These are phyloP conservation scores for Butyriboletus loyo DNA, from an alignment of 768 basidiomycete genomes.

Conservation along the genomic window DNA sequence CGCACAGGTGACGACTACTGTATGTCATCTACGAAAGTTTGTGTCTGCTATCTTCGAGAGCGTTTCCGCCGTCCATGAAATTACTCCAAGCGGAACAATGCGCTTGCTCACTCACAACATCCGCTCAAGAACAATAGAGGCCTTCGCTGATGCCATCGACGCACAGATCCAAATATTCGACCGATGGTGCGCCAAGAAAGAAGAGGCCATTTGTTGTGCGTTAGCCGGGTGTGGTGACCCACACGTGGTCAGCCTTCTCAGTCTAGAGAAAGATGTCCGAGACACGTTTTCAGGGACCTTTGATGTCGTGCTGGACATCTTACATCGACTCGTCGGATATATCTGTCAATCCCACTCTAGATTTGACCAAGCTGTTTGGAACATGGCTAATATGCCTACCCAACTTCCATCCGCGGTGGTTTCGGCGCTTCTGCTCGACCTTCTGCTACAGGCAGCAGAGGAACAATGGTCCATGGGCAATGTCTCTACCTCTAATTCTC, in stretches of 20 bases:
- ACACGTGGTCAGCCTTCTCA: slow-evolving; percentile 60
- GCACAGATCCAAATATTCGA: slow-evolving; percentile 56
- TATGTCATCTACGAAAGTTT: slow-evolving; percentile 65
- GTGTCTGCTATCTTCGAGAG: slow-evolving; percentile 45
- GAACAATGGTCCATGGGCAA: slow-evolving; percentile 61
- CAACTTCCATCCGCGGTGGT: slow-evolving; percentile 48
- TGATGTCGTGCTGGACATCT: slow-evolving; percentile 50
- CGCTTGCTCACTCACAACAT: slow-evolving; percentile 24
- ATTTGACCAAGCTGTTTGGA: slow-evolving; percentile 36
- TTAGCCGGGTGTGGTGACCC: slow-evolving; percentile 43
- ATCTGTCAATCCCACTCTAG: slow-evolving; percentile 30
- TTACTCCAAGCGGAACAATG: slow-evolving; percentile 19
- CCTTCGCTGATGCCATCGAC: slow-evolving; percentile 75
- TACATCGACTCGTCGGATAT: slow-evolving; percentile 34
- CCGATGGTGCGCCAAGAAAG: slow-evolving; percentile 65
- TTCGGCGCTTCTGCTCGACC: slow-evolving; percentile 60
- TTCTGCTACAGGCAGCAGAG: slow-evolving; percentile 55
- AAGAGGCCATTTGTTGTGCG: slow-evolving; percentile 66
- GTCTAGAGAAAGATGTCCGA: slow-evolving; percentile 55
- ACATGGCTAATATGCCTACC: slow-evolving; percentile 38
- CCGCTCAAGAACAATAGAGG: slow-evolving; percentile 66
- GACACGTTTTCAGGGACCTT: slow-evolving; percentile 60
- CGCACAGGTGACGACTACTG: slow-evolving; percentile 54
- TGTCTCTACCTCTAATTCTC: slow-evolving; percentile 45
- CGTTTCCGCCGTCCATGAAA: slow-evolving; percentile 14